These are phyloP conservation scores for Quercus gilva DNA, from an alignment of 306 rosid species.

Conservation along the genomic window DNA sequence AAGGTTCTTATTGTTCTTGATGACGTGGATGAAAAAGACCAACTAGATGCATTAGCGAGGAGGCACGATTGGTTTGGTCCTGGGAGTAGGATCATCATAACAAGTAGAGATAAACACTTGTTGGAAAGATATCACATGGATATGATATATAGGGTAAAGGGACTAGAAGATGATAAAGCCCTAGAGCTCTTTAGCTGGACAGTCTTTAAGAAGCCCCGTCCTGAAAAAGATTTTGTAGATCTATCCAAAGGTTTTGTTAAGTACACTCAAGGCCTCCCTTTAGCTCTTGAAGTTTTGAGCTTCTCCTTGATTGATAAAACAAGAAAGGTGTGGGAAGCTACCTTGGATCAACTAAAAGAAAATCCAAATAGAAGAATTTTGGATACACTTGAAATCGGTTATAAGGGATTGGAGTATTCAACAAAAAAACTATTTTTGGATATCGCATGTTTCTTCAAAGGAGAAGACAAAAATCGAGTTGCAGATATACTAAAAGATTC, in stretches of 20 bases:
- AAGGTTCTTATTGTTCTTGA: not conserved
- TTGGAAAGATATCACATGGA: not conserved
- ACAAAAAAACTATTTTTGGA: constrained; percentile 19
- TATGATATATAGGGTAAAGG: not conserved
- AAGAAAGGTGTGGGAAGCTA: constrained; percentile 13
- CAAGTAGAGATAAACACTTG: not conserved
- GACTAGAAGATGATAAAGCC: not conserved
- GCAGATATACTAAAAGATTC: constrained; percentile 3
- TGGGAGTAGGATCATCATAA: not conserved
- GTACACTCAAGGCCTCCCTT: constrained; percentile 27
- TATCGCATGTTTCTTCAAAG: constrained; percentile 29
- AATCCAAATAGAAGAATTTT: not conserved
- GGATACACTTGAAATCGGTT: constrained; percentile 1
- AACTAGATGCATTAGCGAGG: not conserved
- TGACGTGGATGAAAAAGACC: not conserved
- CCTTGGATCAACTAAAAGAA: not conserved
- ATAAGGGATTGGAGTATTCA: constrained; percentile 13
- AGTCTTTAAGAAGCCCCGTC: not conserved
- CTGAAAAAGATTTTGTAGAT: not conserved
- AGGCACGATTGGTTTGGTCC: not conserved
- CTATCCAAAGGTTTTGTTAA: not conserved
- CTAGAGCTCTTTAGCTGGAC: constrained; percentile 15
- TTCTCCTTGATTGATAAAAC: constrained; percentile 14
- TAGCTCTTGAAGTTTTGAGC: constrained; percentile 27
- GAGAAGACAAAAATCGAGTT: constrained; percentile 17